Evolutionary conservation across 1,284 basidiomycete species (phyloP), one percentile per base, ranked within the genome.

Genomic region (Tranzscheliella williamsii): DNA sequence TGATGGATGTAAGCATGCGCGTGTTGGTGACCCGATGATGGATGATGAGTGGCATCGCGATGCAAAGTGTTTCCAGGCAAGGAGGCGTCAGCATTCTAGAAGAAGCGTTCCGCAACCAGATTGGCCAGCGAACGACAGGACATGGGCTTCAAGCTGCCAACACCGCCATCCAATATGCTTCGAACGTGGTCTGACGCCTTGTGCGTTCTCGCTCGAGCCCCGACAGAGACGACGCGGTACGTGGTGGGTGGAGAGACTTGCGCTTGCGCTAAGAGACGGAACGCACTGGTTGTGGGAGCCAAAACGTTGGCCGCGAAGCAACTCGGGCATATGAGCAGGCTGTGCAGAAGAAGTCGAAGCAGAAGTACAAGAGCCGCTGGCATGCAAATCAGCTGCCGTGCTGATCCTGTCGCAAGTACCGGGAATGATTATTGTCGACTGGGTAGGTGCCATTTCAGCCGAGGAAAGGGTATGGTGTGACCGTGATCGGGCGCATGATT

Each of bases 381-480:
- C 47, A 23, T 42, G 56, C 23, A 47, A 40, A 18, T 55, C 51
- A 36, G 56, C 38, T 21, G 70, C 70, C n/a, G 72, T 74, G 52
- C 73, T 73, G 18, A 73, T 56, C 57, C 75, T 71, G 35, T 66
- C 67, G 26, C 58, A 70, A 20, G 64, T 72, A 53, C 67, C 71
- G 18, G 65, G 34, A 16, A 65, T 66, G 38, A 67, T 61, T 7
- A 21, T 35, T 20, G n/a, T 24, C 12, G 50, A 45, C 29, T 50
- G 52, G 17, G 48, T 30, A 11, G 52, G 44, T 9, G 61, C 41
- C 46, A 55, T 56, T 13, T 50, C 63, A 27, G 74, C 63, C 24
- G 70, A 67, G 13, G 67, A 63, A 7, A 73, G 63, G 41, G 72
- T 71, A 37, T 69, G 70, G 31, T 75, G 73, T 32, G 73, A 72